Evolutionary conservation across 1,284 basidiomycete genomes (phyloP).

Genomic region (Coniferiporia weirii): DNA sequence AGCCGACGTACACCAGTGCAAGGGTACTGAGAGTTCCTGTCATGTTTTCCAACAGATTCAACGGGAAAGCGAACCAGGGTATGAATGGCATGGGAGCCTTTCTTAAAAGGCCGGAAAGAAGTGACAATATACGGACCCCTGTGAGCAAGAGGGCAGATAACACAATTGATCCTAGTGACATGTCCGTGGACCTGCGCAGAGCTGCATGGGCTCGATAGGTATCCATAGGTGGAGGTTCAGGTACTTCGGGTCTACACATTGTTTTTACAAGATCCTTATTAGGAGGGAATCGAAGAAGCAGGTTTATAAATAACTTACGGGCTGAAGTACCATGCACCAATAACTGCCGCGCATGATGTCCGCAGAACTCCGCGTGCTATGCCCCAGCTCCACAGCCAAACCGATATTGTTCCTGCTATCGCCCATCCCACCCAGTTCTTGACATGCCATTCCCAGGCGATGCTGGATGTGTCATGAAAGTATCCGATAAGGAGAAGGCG

Average conservation of each 20-base stretch:
- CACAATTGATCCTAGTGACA: conserved; percentile 76
- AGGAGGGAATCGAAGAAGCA: conserved; percentile 7
- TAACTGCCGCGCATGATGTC: conserved; percentile 75
- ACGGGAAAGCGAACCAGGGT: conserved; percentile 43
- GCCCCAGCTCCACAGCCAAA: conserved; percentile 92
- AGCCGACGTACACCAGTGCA: conserved; percentile 79
- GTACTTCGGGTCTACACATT: conserved; percentile 40
- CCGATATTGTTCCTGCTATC: conserved; percentile 57
- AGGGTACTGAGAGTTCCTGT: conserved; percentile 78
- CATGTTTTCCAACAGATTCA: conserved; percentile 49
- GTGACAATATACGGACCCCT: conserved; percentile 49
- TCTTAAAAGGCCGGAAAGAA: conserved; percentile 46
- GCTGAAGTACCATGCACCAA: conserved; percentile 92
- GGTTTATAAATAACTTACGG: conserved; percentile 43
- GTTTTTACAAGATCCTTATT: background rate
- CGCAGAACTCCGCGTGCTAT: conserved; percentile 78
- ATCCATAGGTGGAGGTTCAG: conserved; percentile 47
- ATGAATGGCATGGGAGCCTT: conserved; percentile 36
- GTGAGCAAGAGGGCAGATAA: conserved; percentile 76
- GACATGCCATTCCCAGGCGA: conserved; percentile 64
- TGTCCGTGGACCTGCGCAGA: conserved; percentile 71
- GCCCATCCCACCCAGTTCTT: conserved; percentile 80
- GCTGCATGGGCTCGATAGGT: conserved; percentile 76
- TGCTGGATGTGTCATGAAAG: conserved; percentile 34
- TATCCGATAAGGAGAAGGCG: conserved; percentile 75